Conservation (phyloP, 371 early-diverging fungal genomes). For the Actinomucor elegans region DNA sequence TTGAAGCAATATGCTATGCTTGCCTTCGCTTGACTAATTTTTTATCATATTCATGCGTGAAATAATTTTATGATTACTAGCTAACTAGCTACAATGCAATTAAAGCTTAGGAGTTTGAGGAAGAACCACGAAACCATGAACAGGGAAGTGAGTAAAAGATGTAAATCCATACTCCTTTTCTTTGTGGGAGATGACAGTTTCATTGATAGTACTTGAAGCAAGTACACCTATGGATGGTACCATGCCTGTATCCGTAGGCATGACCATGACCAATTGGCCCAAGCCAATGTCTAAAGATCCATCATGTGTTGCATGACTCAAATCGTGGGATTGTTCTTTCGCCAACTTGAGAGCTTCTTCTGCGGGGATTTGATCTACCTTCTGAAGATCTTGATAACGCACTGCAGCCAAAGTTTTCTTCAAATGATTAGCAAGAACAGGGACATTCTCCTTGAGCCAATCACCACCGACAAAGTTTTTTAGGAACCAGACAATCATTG, state of each 20-base stretch:
- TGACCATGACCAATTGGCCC: conserved; percentile 43
- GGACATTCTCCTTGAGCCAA: conserved; percentile 2
- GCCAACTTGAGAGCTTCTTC: conserved; percentile 12
- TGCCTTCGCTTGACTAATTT: no score
- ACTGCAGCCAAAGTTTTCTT: conserved; percentile 22
- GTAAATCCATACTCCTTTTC: conserved; percentile 11
- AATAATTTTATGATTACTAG: no score
- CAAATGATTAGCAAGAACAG: conserved; percentile 25
- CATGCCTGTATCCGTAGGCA: conserved; percentile 50
- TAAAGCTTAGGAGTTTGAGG: conserved; percentile 7
- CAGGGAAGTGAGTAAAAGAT: conserved; percentile 20
- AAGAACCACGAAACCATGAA: conserved; percentile 11
- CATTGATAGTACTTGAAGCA: conserved; percentile 23
- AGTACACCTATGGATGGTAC: conserved; percentile 42
- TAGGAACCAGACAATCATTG: conserved; percentile 12
- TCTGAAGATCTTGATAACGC: conserved; percentile 12
- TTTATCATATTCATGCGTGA: no score
- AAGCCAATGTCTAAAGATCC: conserved; percentile 19
- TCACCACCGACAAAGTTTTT: background rate
- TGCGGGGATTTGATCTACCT: background rate
- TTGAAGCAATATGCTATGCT: no score
- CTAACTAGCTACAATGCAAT: background rate
- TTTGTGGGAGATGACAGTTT: conserved; percentile 34
- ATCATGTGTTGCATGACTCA: conserved; percentile 8
- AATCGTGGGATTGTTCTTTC: conserved; percentile 1